Conservation (phyloP, 1,284 basidiomycete genomes). For the Neotropicomus parvogracilis region DNA sequence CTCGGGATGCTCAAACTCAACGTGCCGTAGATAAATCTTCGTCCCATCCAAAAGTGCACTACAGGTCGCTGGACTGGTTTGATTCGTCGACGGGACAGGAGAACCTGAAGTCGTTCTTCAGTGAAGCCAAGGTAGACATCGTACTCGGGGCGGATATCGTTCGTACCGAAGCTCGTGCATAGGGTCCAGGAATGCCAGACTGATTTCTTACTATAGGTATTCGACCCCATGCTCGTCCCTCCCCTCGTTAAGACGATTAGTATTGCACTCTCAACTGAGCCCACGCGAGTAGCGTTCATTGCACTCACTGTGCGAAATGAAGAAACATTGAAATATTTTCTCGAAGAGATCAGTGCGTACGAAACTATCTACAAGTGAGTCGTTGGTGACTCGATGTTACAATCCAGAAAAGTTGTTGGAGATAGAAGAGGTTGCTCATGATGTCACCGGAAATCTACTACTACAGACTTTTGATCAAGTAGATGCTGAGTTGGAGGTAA, state of each 20-base stretch:
- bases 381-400: conserved; percentile 1
- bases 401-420: conserved; percentile 25
- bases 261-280: conserved; percentile 40
- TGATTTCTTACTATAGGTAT: conserved; percentile 46
- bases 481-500: conserved; percentile 35
- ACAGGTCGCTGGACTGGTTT: conserved; percentile 58
- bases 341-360: conserved; percentile 37
- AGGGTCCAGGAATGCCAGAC: neutral
- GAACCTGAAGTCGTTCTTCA: conserved; percentile 32
- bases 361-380: neutral
- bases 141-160: conserved; percentile 73
- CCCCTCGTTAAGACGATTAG: conserved; percentile 51
- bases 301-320: conserved; percentile 56
- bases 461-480: conserved; percentile 23
- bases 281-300: conserved; percentile 43
- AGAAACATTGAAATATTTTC: conserved; percentile 40
- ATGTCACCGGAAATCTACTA: conserved; percentile 11
- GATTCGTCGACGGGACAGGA: conserved; percentile 42
- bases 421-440: conserved; percentile 25
- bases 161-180: conserved; percentile 10
- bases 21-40: conserved; percentile 47
- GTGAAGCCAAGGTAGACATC: conserved; percentile 46
- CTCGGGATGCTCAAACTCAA: too few species aligned
- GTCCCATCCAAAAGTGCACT: conserved; percentile 42
- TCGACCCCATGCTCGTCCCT: conserved; percentile 60